Evolutionary conservation across 2,329 filamentous ascomycete genomes (phyloP), one percentile per base, ranked within the genome.

Genomic region (Penicillium carneum): DNA sequence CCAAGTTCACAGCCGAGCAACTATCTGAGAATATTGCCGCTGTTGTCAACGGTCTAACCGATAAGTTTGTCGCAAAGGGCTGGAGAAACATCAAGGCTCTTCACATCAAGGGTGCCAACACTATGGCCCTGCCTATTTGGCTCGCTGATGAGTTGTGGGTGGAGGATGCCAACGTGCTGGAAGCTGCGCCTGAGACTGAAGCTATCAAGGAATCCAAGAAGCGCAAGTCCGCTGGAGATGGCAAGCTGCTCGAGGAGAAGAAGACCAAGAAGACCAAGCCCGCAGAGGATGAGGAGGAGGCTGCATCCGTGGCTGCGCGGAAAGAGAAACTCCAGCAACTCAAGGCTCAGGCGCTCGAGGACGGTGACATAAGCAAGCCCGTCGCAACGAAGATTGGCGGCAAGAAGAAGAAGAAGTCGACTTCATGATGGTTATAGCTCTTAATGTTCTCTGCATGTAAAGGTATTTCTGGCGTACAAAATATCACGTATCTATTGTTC

Each of bases 91-190:
- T 98, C 65, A 89, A 89, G 77, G 87, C 87, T 65, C 82, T 99
- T 63, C 93, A 96, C 78, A 84, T 99, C 83, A 99, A 98, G 84
- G 92, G 92, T 3, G 90, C 92, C 31, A 88, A 91, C 73, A 97
- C 94, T 4, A 90, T 89, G 63, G 90, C 94, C 9, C 84, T 99
- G 72, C 95, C 95, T n/a, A 88, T 99, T 74, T 99, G 93, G 91
- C 82, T 97, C 74, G 91, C 94, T 4, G 90, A 93, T 69, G 93
- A 97, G 83, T 84, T 99, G 66, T 99, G 95, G 93, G 79, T 89
- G 16, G 91, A 95, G 67, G 86, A 89, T 62, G 84, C 87, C 63
- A 88, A 92, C 72, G 87, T 97, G 7, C 81, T 95, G 45, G 81
- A 85, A 65, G 79, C 77, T 41, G 72, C 76, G 14, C 73, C 72